Evolutionary conservation across 768 basidiomycete genomes (phyloP).

Genomic region (Tricholoma hemisulphureum): DNA sequence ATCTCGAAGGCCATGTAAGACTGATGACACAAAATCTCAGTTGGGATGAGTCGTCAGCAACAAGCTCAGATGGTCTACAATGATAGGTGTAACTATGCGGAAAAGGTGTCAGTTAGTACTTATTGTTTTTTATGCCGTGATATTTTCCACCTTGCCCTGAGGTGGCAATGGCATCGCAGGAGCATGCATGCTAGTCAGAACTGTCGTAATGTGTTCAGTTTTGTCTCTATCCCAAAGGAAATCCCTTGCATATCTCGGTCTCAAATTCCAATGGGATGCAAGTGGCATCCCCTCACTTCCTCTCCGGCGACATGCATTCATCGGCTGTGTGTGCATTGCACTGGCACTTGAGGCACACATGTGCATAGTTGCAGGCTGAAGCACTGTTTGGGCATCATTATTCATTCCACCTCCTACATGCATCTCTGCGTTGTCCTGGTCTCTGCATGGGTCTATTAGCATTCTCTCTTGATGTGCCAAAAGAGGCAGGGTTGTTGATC

Average conservation of each 20-base stretch:
- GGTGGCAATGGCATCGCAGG: background rate
- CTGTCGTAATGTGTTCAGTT: background rate
- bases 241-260: background rate
- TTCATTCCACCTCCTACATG: background rate
- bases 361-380: background rate
- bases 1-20: slow-evolving; percentile 14
- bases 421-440: background rate
- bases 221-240: background rate
- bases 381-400: background rate
- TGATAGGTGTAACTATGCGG: slow-evolving; percentile 19
- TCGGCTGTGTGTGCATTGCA: background rate
- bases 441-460: no score
- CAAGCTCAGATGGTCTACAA: slow-evolving; percentile 13
- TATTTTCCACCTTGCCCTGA: background rate
- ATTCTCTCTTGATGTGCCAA: background rate
- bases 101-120: slow-evolving; percentile 10
- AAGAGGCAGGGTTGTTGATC: no score
- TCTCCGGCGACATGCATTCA: background rate
- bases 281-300: background rate
- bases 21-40: slow-evolving; percentile 18
- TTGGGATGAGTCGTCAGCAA: slow-evolving; percentile 21
- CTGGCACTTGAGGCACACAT: background rate
- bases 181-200: background rate
- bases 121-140: background rate
- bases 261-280: background rate